Evolutionary conservation across 495 filamentous ascomycete genomes (phyloP).

Genomic region (Aspergillus homomorphus): DNA sequence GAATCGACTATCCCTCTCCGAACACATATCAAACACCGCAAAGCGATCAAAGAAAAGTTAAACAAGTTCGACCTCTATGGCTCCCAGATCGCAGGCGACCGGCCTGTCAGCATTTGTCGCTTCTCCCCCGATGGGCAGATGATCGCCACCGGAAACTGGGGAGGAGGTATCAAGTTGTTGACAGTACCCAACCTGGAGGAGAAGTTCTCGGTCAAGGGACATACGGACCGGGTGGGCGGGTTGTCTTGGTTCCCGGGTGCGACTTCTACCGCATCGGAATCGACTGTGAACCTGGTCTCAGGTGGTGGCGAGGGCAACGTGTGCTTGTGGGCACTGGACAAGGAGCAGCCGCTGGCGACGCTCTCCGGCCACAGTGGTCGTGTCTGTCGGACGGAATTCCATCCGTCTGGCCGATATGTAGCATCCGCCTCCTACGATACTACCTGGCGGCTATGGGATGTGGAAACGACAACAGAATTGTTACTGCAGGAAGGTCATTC

Average conservation of each 20-base stretch:
- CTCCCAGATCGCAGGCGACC: constrained; percentile 85
- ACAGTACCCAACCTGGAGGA: constrained; percentile 78
- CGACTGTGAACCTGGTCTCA: constrained; percentile 80
- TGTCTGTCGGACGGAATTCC: constrained; percentile 89
- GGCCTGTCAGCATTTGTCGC: constrained; percentile 83
- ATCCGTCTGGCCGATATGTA: constrained; percentile 85
- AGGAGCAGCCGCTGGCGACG: constrained; percentile 79
- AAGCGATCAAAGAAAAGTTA: constrained; percentile 80
- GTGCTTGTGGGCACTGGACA: constrained; percentile 83
- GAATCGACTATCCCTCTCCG: constrained; percentile 80
- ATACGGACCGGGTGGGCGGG: constrained; percentile 83
- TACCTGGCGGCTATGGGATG: constrained; percentile 96
- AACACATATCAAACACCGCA: constrained; percentile 87
- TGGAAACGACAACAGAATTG: constrained; percentile 77
- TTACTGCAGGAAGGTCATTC: constrained; percentile 93
- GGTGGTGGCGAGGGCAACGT: constrained; percentile 88
- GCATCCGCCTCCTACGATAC: constrained; percentile 95
- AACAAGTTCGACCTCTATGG: constrained; percentile 84
- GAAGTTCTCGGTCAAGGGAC: constrained; percentile 69
- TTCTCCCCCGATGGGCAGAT: constrained; percentile 84
- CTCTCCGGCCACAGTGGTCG: constrained; percentile 82
- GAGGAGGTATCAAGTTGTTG: constrained; percentile 80
- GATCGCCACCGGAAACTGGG: constrained; percentile 89
- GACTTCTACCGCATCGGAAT: constrained; percentile 70
- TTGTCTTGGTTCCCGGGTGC: constrained; percentile 85